phyloP scores from a whole-genome alignment of 1,139 yeast genomes.

The Pichia sp. region DNA sequence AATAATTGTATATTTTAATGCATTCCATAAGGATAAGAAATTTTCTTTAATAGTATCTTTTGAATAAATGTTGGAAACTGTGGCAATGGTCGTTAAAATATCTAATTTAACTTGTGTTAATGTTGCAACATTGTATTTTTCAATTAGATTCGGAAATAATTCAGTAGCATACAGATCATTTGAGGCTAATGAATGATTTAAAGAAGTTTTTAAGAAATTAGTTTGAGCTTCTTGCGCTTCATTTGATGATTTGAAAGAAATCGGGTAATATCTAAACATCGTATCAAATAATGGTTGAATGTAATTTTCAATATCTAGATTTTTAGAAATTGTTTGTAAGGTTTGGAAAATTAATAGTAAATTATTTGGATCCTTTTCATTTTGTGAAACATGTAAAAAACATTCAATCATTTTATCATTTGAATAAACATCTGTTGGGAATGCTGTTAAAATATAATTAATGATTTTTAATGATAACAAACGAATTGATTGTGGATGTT shows the following conservation, averaged over 20 bases:
- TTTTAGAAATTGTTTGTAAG: constrained; percentile 42
- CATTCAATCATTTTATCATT: constrained; percentile 38
- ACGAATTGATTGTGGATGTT: constrained; percentile 60
- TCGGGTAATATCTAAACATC: constrained; percentile 92
- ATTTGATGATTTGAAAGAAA: constrained; percentile 89
- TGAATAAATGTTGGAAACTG: constrained; percentile 50
- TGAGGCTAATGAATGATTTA: constrained; percentile 57
- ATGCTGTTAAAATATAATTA: constrained; percentile 2
- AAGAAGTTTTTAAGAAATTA: constrained; percentile 54
- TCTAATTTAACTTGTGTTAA: constrained; percentile 74
- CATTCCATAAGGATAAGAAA: constrained; percentile 81
- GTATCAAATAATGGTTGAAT: constrained; percentile 75
- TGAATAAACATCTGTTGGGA: not conserved
- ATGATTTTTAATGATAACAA: constrained; percentile 52
- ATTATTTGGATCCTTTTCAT: constrained; percentile 93
- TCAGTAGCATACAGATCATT: constrained; percentile 64
- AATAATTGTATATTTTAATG: constrained; percentile 77
- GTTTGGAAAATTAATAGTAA: constrained; percentile 63
- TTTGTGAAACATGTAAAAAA: constrained; percentile 64
- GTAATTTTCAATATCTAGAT: constrained; percentile 35
- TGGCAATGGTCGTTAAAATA: constrained; percentile 54
- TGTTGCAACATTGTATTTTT: constrained; percentile 71
- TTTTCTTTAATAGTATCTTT: constrained; percentile 41
- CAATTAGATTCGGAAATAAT: constrained; percentile 69
- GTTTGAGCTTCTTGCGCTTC: constrained; percentile 85